Evolutionary conservation across 2,329 filamentous ascomycete genomes (phyloP), one percentile per base, ranked within the genome.

Genomic region (Akanthomyces dipterigenus): DNA sequence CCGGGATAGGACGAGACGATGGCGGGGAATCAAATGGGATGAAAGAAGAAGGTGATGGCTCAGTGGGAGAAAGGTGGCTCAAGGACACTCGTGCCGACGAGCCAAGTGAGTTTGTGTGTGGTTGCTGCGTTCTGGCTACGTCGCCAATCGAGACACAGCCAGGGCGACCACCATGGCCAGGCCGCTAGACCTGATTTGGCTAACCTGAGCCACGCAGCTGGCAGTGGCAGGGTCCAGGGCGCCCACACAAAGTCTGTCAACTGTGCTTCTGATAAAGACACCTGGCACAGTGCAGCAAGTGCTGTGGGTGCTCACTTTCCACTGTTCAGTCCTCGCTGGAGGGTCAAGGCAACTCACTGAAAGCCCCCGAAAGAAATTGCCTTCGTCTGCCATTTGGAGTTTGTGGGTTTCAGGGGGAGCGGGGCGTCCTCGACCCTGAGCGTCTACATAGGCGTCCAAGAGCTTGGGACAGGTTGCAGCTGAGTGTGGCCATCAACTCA

Each of bases 91-190:
- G 51, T 51, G 60, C 53, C 36, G n/a, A 61, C 51, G 34, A 55
- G 51, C 43, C 26, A 50, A 55, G 28, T 61, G 51, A 50, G 45
- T 49, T 55, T 46, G 48, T 53, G 48, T 54, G 50, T 49, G 59
- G 42, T 55, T 49, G 31, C 11, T 34, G 31, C 49, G 28, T 62
- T 58, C 46, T 54, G 61, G 61, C 61, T 49, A 62, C 61, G 61
- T 62, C 61, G 61, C 61, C 61, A 58, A 58, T 59, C 55, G 55
- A 59, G 50, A 53, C 20, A 53, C 18, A 26, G 49, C 54, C 34
- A 38, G 59, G 16, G 26, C 49, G 31, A 12, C 43, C 51, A 50
- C 20, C 34, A 60, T 14, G 40, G 12, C 3, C 22, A 38, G 8
- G 43, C 12, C 57, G 31, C 57, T 60, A 60, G 38, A 9, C 57